Evolutionary conservation across 257 asterid species (phyloP).

Genomic region (Solanum virginianum): DNA sequence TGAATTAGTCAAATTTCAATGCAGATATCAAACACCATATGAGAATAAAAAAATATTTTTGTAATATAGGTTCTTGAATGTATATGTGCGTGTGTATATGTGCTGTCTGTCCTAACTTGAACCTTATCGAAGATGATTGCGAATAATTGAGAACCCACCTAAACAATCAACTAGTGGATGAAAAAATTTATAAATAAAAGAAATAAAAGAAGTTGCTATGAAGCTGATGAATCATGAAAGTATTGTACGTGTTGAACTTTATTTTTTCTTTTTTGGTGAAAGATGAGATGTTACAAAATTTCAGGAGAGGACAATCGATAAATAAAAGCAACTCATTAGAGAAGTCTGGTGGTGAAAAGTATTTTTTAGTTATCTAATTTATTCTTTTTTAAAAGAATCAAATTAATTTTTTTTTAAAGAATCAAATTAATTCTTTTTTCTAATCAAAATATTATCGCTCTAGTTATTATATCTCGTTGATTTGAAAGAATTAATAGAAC

Average conservation of each 20-base stretch:
- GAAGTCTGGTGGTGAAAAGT: not conserved
- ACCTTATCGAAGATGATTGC: conserved; percentile 9
- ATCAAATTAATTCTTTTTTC: not conserved
- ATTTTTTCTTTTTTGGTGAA: not conserved
- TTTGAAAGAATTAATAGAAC: not conserved
- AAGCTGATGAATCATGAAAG: not conserved
- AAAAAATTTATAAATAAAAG: not conserved
- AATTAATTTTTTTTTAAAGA: not conserved
- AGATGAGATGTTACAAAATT: not conserved
- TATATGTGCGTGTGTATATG: not conserved
- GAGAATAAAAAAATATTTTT: too few species aligned
- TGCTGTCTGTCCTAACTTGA: not conserved
- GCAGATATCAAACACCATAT: too few species aligned
- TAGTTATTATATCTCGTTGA: not conserved
- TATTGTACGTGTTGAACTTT: not conserved
- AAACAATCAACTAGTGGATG: not conserved
- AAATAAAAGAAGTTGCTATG: not conserved
- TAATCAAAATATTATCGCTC: not conserved
- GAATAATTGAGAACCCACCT: conserved; percentile 4
- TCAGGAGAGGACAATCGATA: not conserved
- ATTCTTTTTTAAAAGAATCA: not conserved
- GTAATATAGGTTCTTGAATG: not conserved
- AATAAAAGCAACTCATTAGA: not conserved
- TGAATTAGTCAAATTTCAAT: too few species aligned
- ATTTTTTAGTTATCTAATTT: not conserved